These are phyloP conservation scores for Collariella sp. DNA, from an alignment of 495 filamentous ascomycete species.

Conservation along the genomic window DNA sequence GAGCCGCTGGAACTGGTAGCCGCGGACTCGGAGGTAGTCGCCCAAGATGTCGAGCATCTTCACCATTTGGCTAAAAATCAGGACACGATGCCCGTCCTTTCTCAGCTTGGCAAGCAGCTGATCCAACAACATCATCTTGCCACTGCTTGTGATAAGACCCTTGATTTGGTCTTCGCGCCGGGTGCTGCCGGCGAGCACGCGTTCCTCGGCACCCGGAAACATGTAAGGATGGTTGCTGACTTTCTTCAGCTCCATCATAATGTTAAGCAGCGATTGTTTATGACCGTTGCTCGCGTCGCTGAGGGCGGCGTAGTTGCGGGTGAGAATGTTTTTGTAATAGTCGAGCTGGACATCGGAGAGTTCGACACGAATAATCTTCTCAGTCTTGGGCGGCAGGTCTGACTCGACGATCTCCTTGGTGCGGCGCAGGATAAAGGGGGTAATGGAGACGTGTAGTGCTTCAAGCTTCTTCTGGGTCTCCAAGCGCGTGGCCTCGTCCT, in stretches of 20 bases:
- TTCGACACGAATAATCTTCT: constrained; percentile 97
- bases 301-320: constrained; percentile 88
- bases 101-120: constrained; percentile 85
- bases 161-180: constrained; percentile 82
- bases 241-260: constrained; percentile 99
- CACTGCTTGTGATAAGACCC: constrained; percentile 87
- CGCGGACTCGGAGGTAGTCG: constrained; percentile 82
- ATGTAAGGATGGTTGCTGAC: constrained; percentile 98
- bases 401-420: constrained; percentile 96
- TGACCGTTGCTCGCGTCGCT: constrained; percentile 80
- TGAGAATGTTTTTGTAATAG: constrained; percentile 98
- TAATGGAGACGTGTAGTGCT: constrained; percentile 65
- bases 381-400: constrained; percentile 89
- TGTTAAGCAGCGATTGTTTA: constrained; percentile 92
- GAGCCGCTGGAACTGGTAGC: constrained; percentile 84
- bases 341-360: constrained; percentile 92
- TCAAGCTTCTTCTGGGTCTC: constrained; percentile 38
- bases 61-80: constrained; percentile 99
- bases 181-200: constrained; percentile 63
- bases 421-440: constrained; percentile 89
- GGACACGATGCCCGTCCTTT: constrained; percentile 82
- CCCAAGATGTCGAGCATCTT: constrained; percentile 94
- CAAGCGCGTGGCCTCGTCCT: constrained; percentile 30
- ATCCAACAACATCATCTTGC: constrained; percentile 98
- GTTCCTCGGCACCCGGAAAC: constrained; percentile 87